These are phyloP conservation scores for Macadamia integrifolia DNA, from an alignment of 164 flowering plant species.

Conservation along the genomic window DNA sequence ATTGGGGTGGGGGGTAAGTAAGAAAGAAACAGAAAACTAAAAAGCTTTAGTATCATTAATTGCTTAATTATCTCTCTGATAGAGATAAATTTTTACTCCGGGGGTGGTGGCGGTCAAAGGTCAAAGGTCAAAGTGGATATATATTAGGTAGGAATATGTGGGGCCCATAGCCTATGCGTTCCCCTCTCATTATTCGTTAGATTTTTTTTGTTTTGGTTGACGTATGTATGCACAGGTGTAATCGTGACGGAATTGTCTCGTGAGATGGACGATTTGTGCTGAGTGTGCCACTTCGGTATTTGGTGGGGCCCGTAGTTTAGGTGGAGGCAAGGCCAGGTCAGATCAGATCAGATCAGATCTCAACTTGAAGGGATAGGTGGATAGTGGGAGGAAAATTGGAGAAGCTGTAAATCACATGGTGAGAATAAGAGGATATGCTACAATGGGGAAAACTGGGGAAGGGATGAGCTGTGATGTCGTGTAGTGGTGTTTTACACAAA, in stretches of 20 bases:
- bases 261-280: neutral
- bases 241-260: no score
- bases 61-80: no score
- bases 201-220: no score
- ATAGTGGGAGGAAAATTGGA: neutral
- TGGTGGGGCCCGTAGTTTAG: neutral
- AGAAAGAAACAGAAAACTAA: no score
- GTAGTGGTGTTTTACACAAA: conserved; percentile 15
- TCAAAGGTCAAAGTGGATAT: conserved; percentile 35
- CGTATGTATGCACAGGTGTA: no score
- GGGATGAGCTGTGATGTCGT: conserved; percentile 26
- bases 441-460: neutral
- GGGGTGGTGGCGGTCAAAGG: conserved; percentile 20
- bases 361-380: no score
- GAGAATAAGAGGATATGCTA: no score
- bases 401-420: no score
- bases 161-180: conserved; percentile 26
- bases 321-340: neutral
- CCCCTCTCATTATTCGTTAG: conserved; percentile 9
- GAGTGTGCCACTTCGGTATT: neutral
- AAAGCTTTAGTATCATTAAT: neutral
- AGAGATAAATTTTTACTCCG: no score
- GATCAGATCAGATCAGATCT: neutral
- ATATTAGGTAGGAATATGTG: conserved; percentile 32
- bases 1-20: no score